Evolutionary conservation across 2,329 filamentous ascomycete genomes (phyloP).

Genomic region (Hypocreales sp.): DNA sequence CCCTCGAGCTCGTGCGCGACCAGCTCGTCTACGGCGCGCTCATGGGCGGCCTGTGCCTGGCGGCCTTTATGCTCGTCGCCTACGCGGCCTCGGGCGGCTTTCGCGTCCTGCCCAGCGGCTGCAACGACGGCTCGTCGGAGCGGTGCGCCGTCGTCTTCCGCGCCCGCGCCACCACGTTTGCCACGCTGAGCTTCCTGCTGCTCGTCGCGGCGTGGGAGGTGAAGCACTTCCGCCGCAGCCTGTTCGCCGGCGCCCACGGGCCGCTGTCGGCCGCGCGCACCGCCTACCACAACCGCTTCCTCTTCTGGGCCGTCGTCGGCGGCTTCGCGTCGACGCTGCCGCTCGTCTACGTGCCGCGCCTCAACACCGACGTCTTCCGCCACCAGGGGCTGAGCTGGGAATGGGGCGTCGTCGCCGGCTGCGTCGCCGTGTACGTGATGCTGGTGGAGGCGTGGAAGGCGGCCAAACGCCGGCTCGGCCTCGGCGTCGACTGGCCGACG

Average conservation of each 20-base stretch:
- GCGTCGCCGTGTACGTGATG: slow-evolving; percentile 41
- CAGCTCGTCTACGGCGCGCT: slow-evolving; percentile 51
- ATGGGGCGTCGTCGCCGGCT: slow-evolving; percentile 52
- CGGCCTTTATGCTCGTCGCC: slow-evolving; percentile 43
- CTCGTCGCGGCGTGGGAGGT: slow-evolving; percentile 61
- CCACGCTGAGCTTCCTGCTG: slow-evolving; percentile 51
- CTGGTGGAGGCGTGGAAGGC: slow-evolving; percentile 58
- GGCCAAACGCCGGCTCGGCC: slow-evolving; percentile 35
- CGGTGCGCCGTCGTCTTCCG: slow-evolving; percentile 43
- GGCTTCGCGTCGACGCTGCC: slow-evolving; percentile 46
- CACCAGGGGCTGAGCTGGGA: slow-evolving; percentile 55
- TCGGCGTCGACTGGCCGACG: too few species aligned
- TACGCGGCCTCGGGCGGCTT: slow-evolving; percentile 31
- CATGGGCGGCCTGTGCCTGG: slow-evolving; percentile 47
- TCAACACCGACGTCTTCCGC: slow-evolving; percentile 54
- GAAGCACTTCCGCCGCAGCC: slow-evolving; percentile 51
- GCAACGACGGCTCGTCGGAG: slow-evolving; percentile 37
- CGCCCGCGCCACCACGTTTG: slow-evolving; percentile 53
- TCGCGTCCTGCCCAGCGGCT: slow-evolving; percentile 34
- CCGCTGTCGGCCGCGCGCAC: slow-evolving; percentile 38
- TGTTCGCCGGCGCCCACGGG: slow-evolving; percentile 40
- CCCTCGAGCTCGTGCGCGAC: slow-evolving; percentile 46
- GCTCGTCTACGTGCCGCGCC: slow-evolving; percentile 49
- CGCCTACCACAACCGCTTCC: slow-evolving; percentile 53
- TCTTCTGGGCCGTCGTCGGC: slow-evolving; percentile 46